These are phyloP conservation scores for Clathrus columnatus DNA, from an alignment of 768 basidiomycete genomes.

Conservation along the genomic window DNA sequence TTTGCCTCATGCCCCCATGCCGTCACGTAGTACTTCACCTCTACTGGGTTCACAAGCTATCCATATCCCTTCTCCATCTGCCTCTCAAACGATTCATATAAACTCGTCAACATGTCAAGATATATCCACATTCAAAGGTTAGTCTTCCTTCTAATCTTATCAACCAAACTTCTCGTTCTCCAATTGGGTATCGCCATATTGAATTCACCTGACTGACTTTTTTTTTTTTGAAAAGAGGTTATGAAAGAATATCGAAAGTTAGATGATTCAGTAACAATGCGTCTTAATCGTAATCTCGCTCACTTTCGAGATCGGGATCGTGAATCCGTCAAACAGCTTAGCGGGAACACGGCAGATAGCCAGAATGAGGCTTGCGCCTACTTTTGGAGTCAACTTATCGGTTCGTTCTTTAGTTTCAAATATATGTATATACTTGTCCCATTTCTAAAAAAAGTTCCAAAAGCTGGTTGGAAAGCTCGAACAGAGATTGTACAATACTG, in stretches of 20 bases:
- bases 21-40: neutral
- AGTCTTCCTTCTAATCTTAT: conserved; percentile 12
- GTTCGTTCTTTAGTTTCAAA: conserved; percentile 38
- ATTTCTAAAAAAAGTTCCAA: conserved; percentile 14
- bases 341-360: conserved; percentile 32
- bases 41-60: conserved; percentile 4
- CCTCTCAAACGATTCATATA: conserved; percentile 61
- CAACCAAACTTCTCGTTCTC: neutral
- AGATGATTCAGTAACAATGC: conserved; percentile 74
- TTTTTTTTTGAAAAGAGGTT: conserved; percentile 44
- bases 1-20: neutral
- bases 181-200: neutral
- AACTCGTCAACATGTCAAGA: conserved; percentile 67
- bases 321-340: conserved; percentile 27
- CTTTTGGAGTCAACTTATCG: conserved; percentile 71
- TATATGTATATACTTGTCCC: conserved; percentile 14
- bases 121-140: conserved; percentile 72
- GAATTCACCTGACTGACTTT: neutral
- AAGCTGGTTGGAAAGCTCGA: conserved; percentile 58
- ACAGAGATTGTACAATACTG: conserved; percentile 72
- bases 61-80: neutral
- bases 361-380: conserved; percentile 70
- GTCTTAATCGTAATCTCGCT: conserved; percentile 71
- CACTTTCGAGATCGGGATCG: conserved; percentile 67
- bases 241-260: conserved; percentile 73